Evolutionary conservation across 441 rosid species (phyloP), one percentile per base, ranked within the genome.

Genomic region (Metrosideros polymorpha): DNA sequence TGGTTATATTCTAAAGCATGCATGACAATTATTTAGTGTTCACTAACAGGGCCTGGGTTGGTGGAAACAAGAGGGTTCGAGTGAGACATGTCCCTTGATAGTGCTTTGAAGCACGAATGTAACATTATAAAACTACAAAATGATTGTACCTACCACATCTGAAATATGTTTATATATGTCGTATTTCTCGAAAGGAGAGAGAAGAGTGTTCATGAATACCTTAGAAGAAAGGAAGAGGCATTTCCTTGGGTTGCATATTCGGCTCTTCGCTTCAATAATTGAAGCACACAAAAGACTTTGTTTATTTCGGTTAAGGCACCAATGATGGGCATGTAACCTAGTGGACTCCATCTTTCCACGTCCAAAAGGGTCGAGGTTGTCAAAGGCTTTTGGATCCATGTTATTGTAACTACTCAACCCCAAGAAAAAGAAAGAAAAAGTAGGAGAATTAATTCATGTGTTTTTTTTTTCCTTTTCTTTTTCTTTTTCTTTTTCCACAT

Each of bases 281-380:
- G 93, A 88, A 89, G 90, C 45, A 85, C 79, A 85, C 76, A 86
- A n/a, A 86, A 86, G 82, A 82, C 83, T 35, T 91, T 47, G 91
- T 91, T 90, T 91, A 91, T 84, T 92, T 89, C 86, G 90, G 92
- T 90, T 92, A 91, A 83, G 92, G 87, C 90, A 89, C 88, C 93
- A 92, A 91, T 93, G 91, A 92, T 91, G 87, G 87, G 77, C 85
- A 66, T 76, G 87, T 85, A 71, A 86, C 84, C 87, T n/a, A 90
- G 94, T 94, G 96, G 96, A 90, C 87, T 92, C 90, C 91, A 90
- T 90, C 94, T 92, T 93, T 92, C 92, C 96, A 93, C 95, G 93
- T 91, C 89, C 89, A 77, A 89, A 88, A 87, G 86, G 84, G 85
- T 84, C 86, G 88, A 90, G 89, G 89, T 91, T 91, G 92, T 89